A percentile compares a stretch with the other conserved stretches of the same genome.
Conservation (phyloP, 208 protist species). For the Wallacemonas sp. region DNA sequence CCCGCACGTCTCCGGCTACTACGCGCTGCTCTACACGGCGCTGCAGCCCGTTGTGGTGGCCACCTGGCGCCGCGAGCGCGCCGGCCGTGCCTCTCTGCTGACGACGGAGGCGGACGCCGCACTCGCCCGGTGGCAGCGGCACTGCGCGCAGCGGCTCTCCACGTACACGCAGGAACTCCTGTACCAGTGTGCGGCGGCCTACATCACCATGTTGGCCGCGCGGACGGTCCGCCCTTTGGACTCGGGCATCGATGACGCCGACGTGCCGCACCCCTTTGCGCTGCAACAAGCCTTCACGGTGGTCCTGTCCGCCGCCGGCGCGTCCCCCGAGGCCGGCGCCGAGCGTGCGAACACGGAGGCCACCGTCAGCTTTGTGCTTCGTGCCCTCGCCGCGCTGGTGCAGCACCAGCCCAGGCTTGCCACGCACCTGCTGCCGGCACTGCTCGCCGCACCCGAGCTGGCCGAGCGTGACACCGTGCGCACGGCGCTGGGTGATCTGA, state of each 20-base stretch:
- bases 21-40: constrained; percentile 38
- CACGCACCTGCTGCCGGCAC: constrained; percentile 11
- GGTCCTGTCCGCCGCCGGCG: background rate
- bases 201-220: background rate
- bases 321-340: background rate
- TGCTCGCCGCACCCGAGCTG: constrained; percentile 10
- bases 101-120: background rate
- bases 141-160: constrained; percentile 20
- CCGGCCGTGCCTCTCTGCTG: constrained; percentile 6
- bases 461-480: background rate
- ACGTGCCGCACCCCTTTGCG: background rate
- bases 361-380: constrained; percentile 10
- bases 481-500: constrained; percentile 11
- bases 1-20: constrained; percentile 48
- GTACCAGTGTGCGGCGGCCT: constrained; percentile 33
- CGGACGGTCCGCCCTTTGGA: background rate
- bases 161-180: constrained; percentile 46
- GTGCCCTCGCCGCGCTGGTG: background rate
- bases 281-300: constrained; percentile 9
- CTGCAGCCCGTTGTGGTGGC: constrained; percentile 18
- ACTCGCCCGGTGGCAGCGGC: constrained; percentile 9
- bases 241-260: background rate
- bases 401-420: background rate
- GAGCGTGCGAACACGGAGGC: background rate
- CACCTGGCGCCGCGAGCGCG: background rate